Evolutionary conservation across 2,329 filamentous ascomycete species (phyloP), one percentile per base, ranked within the genome.

Genomic region (Fusarium torulosum): DNA sequence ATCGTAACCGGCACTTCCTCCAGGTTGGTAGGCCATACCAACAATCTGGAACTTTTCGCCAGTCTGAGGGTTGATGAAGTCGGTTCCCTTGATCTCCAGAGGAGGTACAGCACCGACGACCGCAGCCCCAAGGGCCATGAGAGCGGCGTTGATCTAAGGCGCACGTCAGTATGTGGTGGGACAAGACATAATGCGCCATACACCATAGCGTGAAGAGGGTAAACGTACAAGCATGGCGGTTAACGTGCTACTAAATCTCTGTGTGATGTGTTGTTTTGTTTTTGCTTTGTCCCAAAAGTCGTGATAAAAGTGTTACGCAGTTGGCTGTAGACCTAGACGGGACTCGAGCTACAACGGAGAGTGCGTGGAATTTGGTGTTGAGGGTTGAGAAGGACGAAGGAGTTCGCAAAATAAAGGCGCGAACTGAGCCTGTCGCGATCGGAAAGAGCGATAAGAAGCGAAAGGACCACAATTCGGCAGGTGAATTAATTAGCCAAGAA

Each of bases 11-110:
- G 88, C 83, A 63, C 85, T 86, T 66, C 89, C 89, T 63, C 88
- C 89, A 42, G 89, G 89, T 76, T 91, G 89, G 79, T 91, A 91
- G 74, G 88, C 89, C 70, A 89, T 84, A 70, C 89, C 89, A 50
- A 90, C 83, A 62, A 91, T 83, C 79, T 90, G 86, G 79, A 90
- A 90, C 64, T 84, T 84, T 72, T 87, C 81, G 62, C 86, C 86
- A 21, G 83, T 86, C 59, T 79, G 78, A 41, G 85, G 80, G 77
- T 90, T 88, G 76, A 90, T 81, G 60, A 91, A 89, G 73, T 88
- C 80, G 61, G 81, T 82, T 68, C 86, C 87, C 59, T 85, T 73
- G 63, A 89, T 82, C 61, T 83, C 81, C 51, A 91, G 83, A 11
- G 86, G 78, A 60, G 82, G 82, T 51, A 91, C 86, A 52, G 88